Evolutionary conservation across 768 basidiomycete species (phyloP).

Genomic region (Naematelia aurantialba): DNA sequence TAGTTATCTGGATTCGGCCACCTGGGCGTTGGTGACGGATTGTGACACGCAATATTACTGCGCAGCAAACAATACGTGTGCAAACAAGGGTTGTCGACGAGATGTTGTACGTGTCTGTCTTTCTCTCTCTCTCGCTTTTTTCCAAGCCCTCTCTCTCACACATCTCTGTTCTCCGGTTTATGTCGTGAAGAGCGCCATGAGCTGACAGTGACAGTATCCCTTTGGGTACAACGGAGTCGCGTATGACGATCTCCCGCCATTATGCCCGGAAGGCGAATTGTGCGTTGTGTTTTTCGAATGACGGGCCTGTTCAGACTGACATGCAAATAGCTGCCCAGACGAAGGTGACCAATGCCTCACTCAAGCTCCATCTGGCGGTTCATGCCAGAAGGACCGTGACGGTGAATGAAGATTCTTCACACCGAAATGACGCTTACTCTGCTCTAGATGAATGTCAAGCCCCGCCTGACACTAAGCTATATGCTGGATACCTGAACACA

Average conservation of each 20-base stretch:
- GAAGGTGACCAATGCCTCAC: conserved; percentile 68
- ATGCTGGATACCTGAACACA: conserved; percentile 62
- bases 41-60: conserved; percentile 72
- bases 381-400: conserved; percentile 82
- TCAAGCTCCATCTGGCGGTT: conserved; percentile 60
- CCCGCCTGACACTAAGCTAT: conserved; percentile 61
- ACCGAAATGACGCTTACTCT: background rate
- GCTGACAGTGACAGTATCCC: no score
- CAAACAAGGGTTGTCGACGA: conserved; percentile 64
- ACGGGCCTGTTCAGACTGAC: background rate
- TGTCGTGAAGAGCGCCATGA: no score
- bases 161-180: no score
- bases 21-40: conserved; percentile 75
- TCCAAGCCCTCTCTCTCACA: no score
- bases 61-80: conserved; percentile 58
- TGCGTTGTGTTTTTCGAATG: conserved; percentile 14
- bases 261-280: conserved; percentile 64
- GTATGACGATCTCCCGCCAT: conserved; percentile 56
- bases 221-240: conserved; percentile 45
- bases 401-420: conserved; percentile 54
- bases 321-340: conserved; percentile 62
- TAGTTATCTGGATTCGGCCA: conserved; percentile 68
- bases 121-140: background rate
- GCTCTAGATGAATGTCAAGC: conserved; percentile 68
- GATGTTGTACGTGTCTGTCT: conserved; percentile 71